Percentiles rank a stretch among this genome's conserved stretches.
Evolutionary conservation across 345 rosid genomes (phyloP).

Genomic region (Populus euphratica): DNA sequence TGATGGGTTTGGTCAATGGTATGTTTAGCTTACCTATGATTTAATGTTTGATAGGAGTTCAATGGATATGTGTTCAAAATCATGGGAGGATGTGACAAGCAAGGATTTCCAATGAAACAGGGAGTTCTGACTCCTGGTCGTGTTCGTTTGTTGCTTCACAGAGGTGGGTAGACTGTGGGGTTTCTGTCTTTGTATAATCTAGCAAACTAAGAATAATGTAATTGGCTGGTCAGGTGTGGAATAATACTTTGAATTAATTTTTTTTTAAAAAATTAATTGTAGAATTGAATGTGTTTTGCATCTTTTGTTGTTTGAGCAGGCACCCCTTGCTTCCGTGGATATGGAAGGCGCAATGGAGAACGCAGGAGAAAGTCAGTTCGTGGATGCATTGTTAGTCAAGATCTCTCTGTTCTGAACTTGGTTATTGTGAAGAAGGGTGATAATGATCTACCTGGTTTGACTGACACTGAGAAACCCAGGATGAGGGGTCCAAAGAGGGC

Average conservation of each 20-base stretch:
- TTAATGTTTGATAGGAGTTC: slow-evolving; percentile 46
- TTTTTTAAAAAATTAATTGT: not conserved
- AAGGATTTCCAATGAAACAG: slow-evolving; percentile 93
- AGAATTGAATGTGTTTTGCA: too few species aligned
- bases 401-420: slow-evolving; percentile 74
- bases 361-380: slow-evolving; percentile 84
- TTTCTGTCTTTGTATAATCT: too few species aligned
- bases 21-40: not conserved
- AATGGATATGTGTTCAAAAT: slow-evolving; percentile 83
- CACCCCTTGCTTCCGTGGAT: slow-evolving; percentile 74
- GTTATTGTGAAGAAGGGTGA: slow-evolving; percentile 81
- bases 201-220: not conserved
- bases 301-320: slow-evolving; percentile 34
- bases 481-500: slow-evolving; percentile 89
- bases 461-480: slow-evolving; percentile 69
- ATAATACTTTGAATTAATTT: not conserved
- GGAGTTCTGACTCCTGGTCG: slow-evolving; percentile 87
- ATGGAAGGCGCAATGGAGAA: slow-evolving; percentile 71
- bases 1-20: not conserved
- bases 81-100: slow-evolving; percentile 96
- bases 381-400: slow-evolving; percentile 83
- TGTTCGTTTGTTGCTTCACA: slow-evolving; percentile 76
- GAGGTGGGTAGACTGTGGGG: slow-evolving; percentile 37
- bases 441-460: slow-evolving; percentile 68
- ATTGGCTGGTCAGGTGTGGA: not conserved